These are phyloP conservation scores for Rhodomyrtus psidioides DNA, from an alignment of 441 rosid species.

Conservation along the genomic window DNA sequence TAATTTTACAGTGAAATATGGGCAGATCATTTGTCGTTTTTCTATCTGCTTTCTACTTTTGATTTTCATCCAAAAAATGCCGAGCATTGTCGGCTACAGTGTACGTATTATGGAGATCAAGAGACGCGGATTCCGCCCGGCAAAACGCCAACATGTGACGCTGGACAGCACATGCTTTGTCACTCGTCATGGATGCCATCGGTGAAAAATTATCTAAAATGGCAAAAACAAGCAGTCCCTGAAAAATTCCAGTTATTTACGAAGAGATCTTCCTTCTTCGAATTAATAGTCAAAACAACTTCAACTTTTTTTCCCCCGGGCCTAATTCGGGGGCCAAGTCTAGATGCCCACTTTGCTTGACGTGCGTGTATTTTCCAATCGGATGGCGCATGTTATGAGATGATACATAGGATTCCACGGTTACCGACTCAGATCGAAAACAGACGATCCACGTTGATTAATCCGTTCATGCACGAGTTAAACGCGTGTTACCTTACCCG, in stretches of 20 bases:
- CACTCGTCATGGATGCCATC: background rate
- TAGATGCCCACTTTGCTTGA: background rate
- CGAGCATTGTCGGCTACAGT: background rate
- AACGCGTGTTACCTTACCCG: background rate
- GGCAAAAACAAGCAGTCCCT: background rate
- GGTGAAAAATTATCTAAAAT: background rate
- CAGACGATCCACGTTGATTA: background rate
- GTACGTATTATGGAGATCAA: background rate
- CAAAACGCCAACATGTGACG: background rate
- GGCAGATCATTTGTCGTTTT: too few relatives aligned
- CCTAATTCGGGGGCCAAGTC: background rate
- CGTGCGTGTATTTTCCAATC: background rate
- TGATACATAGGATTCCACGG: background rate
- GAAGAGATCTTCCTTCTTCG: background rate
- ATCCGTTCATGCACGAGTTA: background rate
- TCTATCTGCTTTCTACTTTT: too few relatives aligned
- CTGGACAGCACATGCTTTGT: background rate
- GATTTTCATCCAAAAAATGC: background rate
- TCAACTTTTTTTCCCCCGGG: background rate
- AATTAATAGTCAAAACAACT: background rate
- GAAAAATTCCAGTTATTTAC: background rate
- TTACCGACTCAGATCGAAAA: background rate
- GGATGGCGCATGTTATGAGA: too few relatives aligned
- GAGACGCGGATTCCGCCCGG: background rate
- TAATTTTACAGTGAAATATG: too few relatives aligned